phyloP scores from a whole-genome alignment of 768 basidiomycete genomes.

The Boletus huronensis region DNA sequence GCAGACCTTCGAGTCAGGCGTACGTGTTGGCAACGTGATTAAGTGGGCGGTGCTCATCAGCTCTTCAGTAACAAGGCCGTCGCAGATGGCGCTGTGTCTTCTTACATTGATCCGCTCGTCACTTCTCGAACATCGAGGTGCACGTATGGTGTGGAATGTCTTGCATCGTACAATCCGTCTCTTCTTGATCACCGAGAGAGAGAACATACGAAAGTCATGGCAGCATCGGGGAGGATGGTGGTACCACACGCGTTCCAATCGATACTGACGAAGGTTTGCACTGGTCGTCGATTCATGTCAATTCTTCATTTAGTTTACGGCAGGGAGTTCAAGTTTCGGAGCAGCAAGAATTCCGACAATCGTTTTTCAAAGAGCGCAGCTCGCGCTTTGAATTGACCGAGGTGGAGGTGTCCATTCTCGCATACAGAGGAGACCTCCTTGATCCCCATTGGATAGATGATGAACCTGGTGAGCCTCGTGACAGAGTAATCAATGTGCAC shows the following conservation, averaged over 20 bases:
- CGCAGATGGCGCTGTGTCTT: slow-evolving; percentile 45
- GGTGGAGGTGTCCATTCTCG: slow-evolving; percentile 5
- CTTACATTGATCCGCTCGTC: slow-evolving; percentile 43
- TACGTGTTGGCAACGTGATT: slow-evolving; percentile 22
- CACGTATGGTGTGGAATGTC: slow-evolving; percentile 38
- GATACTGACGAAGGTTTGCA: slow-evolving; percentile 34
- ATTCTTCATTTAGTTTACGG: not conserved
- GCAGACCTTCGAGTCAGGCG: slow-evolving; percentile 49
- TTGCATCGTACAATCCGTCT: slow-evolving; percentile 22
- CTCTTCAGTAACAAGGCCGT: slow-evolving; percentile 42
- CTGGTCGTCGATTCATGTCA: too few species aligned
- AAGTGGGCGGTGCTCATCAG: not conserved
- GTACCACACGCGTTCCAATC: slow-evolving; percentile 36
- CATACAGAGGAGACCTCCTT: slow-evolving; percentile 12
- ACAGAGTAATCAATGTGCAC: not conserved
- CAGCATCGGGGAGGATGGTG: slow-evolving; percentile 23
- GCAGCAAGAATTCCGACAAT: slow-evolving; percentile 18
- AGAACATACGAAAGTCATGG: slow-evolving; percentile 12
- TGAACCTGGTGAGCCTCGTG: slow-evolving; percentile 6
- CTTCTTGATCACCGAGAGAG: slow-evolving; percentile 38
- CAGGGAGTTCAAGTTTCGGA: slow-evolving; percentile 18
- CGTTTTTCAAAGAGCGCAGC: not conserved
- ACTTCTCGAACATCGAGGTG: slow-evolving; percentile 40
- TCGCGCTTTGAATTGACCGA: not conserved
- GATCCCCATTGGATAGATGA: slow-evolving; percentile 15